Evolutionary conservation across 1,284 basidiomycete genomes (phyloP).

Genomic region (Takashimella tepidaria): DNA sequence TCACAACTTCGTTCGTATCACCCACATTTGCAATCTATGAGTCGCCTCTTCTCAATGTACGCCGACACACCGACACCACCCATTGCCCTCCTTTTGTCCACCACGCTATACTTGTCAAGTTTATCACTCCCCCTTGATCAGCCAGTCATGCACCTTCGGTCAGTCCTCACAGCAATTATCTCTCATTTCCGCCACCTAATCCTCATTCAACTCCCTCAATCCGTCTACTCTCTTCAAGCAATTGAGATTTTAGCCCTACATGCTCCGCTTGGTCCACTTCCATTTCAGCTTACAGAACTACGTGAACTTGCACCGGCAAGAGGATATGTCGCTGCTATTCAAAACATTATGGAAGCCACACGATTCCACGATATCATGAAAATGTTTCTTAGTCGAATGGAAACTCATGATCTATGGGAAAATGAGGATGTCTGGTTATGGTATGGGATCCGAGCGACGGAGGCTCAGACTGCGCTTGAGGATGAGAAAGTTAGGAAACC

Average conservation of each 20-base stretch:
- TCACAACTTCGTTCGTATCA: conserved; percentile 33
- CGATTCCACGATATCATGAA: conserved; percentile 22
- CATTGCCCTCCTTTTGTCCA: conserved; percentile 23
- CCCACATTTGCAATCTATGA: conserved; percentile 35
- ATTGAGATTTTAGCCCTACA: conserved; percentile 34
- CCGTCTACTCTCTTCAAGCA: conserved; percentile 32
- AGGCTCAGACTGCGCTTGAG: conserved; percentile 15
- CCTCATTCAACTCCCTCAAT: conserved; percentile 25
- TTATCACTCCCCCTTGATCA: conserved; percentile 20
- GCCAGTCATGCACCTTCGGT: conserved; percentile 15
- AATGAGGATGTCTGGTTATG: conserved; percentile 34
- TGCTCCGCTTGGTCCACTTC: conserved; percentile 34
- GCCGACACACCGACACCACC: conserved; percentile 5
- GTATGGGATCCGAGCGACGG: conserved; percentile 15
- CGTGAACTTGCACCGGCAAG: conserved; percentile 26
- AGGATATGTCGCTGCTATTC: conserved; percentile 19
- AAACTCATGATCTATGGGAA: conserved; percentile 12
- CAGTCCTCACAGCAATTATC: conserved; percentile 11
- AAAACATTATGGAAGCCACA: conserved; percentile 17
- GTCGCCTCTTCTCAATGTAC: conserved; percentile 19
- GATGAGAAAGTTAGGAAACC: conserved; percentile 15
- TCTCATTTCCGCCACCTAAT: conserved; percentile 21
- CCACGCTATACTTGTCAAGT: conserved; percentile 27
- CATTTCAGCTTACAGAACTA: conserved; percentile 27
- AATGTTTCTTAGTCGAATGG: conserved; percentile 8